Evolutionary conservation across 768 basidiomycete species (phyloP), one percentile per base, ranked within the genome.

Genomic region (Pleurotus cornucopiae): DNA sequence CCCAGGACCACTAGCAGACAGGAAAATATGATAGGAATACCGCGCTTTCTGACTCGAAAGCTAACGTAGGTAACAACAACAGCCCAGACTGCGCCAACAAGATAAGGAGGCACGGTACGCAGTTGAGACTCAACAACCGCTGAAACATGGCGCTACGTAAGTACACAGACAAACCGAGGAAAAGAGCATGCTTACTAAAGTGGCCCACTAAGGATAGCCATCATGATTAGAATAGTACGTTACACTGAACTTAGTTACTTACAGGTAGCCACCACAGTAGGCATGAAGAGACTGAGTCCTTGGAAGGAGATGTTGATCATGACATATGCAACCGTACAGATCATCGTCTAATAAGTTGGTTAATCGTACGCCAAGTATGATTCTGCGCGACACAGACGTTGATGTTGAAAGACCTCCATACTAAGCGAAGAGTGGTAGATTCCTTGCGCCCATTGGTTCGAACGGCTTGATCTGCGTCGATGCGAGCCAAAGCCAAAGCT

Each of bases 41-140:
- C 71, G 13, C 75, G 71, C 52, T 71, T 66, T 45, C 67, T 69
- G 5, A 69, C 63, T n/a, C 71, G 70, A 52, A 69, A 74, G 51
- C 73, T 72, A 21, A 62, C 55, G 59, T 72, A 78, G 12, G 71
- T 64, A 25, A 60, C 62, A 18, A 66, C 37, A 20, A 78, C 49
- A 1, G 76, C 69, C 73, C 76, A 78, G 34, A 74, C 67, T 4
- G 67, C 72, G 14, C 70, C 73, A 3, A 72, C 72, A n/a, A 75
- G 56, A 55, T 75, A 79, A 3, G 76, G 76, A 0, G 77, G 78
- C 1, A 80, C 79, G n/a, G 78, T 79, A 3, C 76, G 72, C 11
- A 80, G 69, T 57, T 80, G 78, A 1, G 74, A 69, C 60, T 78
- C 66, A 11, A 80, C 72, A 6, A 71, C 70, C 43, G 74, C 76